These are phyloP conservation scores for Ogataea philodendri DNA, from an alignment of 805 yeast genomes.

Conservation along the genomic window DNA sequence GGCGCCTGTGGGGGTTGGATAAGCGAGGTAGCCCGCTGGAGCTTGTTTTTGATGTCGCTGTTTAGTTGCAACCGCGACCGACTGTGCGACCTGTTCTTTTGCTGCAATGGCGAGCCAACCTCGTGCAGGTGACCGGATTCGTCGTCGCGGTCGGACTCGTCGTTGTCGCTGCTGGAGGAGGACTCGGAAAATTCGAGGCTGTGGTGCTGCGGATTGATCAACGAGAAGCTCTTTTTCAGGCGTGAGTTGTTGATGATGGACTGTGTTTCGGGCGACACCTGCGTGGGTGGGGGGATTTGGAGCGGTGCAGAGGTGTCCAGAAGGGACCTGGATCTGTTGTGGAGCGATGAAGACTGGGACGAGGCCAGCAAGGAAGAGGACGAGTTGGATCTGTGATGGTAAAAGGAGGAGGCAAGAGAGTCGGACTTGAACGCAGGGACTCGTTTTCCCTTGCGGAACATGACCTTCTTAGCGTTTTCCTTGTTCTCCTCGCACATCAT, in stretches of 20 bases:
- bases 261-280: conserved; percentile 24
- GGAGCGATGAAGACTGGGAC: conserved; percentile 14
- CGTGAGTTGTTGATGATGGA: conserved; percentile 20
- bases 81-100: conserved; percentile 20
- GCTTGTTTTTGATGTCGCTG: conserved; percentile 19
- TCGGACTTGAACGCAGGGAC: conserved; percentile 21
- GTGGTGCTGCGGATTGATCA: conserved; percentile 24
- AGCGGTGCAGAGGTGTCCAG: conserved; percentile 16
- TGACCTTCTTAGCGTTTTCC: conserved; percentile 17
- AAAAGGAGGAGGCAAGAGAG: conserved; percentile 21
- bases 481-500: conserved; percentile 22
- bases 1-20: conserved; percentile 18
- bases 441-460: conserved; percentile 15
- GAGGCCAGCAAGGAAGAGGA: conserved; percentile 14
- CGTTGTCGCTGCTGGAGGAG: conserved; percentile 21
- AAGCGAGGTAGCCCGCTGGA: conserved; percentile 32
- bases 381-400: conserved; percentile 24
- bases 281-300: conserved; percentile 8
- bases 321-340: conserved; percentile 18
- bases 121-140: conserved; percentile 22
- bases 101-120: conserved; percentile 41
- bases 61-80: conserved; percentile 19
- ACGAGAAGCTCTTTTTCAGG: conserved; percentile 26
- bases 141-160: conserved; percentile 19
- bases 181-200: conserved; percentile 17